Base-by-base conservation (phyloP, 768 basidiomycete genomes). In the Udeniomyces megalosporus region DNA sequence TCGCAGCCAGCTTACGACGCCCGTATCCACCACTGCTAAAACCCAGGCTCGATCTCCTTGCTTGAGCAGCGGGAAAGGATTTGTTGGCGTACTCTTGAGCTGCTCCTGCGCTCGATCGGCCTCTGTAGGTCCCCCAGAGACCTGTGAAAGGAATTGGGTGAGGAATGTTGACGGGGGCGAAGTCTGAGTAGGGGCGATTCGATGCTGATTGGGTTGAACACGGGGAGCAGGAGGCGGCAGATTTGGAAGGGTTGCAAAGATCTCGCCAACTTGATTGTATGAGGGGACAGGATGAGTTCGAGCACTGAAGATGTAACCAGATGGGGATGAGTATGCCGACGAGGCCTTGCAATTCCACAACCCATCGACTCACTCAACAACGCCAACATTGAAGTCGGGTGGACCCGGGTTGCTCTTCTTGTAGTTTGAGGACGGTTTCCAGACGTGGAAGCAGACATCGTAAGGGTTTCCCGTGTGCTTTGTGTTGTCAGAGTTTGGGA, bases 391-490 rank as follows among this genome's bases (percentile, higher is more conserved):
- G 49, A 54, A 61, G 32, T 61, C 60, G 5, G 60, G 60, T 32
- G 50, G 50, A 2, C 32, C 28, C 15, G 63, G 63, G 10, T 53
- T 29, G 10, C 48, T 32, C 53, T 65, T 65, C 46, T 54, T 59
- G 51, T 59, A 65, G 26, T 14, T 34, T 10, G 50, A 26, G 20
- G 50, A 32, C 0, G 63, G 63, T 17, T 58, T 54, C 63, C 63
- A 65, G 15, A 65, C 52, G 52, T 65, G 58, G 42, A 47, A 65
- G 52, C 49, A 54, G 58, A 60, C 35, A 8, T 60, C 57, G 53
- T 64, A 64, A 22, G 57, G 62, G 50, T 52, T 53, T 24, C 3
- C n/a, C 15, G 8, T 34, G 22, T 48, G 2, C 47, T 15, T 7
- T 24, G 29, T 6, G 4, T 29, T 45, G 15, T 24, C 4, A 24